Conservation (phyloP, 2,329 filamentous ascomycete genomes). For the Arachnomyces sp. region DNA sequence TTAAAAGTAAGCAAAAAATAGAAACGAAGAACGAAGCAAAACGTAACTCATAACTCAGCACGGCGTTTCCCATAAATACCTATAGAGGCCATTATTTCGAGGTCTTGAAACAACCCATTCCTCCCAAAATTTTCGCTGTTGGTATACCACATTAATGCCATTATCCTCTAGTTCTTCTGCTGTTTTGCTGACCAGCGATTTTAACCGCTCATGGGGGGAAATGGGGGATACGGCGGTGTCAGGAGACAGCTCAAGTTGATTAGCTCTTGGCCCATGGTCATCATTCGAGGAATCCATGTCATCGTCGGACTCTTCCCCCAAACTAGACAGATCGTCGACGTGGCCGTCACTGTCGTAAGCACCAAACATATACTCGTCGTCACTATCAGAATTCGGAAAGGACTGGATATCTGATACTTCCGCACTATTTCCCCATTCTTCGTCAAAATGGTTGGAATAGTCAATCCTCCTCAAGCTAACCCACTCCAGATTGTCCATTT, state of each 20-base stretch:
- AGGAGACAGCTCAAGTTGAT: conserved; percentile 14
- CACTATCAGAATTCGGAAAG: conserved; percentile 14
- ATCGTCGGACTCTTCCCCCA: conserved; percentile 15
- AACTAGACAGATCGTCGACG: conserved; percentile 6
- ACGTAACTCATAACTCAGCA: too few relatives aligned
- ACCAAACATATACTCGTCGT: conserved; percentile 14
- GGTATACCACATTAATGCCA: conserved; percentile 24
- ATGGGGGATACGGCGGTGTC: conserved; percentile 12
- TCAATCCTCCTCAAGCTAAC: conserved; percentile 56
- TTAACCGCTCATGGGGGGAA: conserved; percentile 18
- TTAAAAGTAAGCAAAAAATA: too few relatives aligned
- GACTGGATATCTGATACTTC: conserved; percentile 15
- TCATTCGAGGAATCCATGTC: conserved; percentile 13
- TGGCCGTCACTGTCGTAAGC: conserved; percentile 9
- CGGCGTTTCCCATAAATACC: too few relatives aligned
- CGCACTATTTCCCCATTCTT: conserved; percentile 21
- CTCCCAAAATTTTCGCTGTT: conserved; percentile 31
- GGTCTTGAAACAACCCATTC: conserved; percentile 28
- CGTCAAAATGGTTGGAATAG: conserved; percentile 50
- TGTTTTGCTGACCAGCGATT: conserved; percentile 13
- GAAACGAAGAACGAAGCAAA: too few relatives aligned
- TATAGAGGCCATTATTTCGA: background rate
- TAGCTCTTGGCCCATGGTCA: conserved; percentile 13
- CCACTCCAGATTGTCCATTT: conserved; percentile 53
- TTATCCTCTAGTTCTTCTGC: conserved; percentile 31